Base-by-base conservation (phyloP, 1,284 basidiomycete species). In the Ustilago nuda region DNA sequence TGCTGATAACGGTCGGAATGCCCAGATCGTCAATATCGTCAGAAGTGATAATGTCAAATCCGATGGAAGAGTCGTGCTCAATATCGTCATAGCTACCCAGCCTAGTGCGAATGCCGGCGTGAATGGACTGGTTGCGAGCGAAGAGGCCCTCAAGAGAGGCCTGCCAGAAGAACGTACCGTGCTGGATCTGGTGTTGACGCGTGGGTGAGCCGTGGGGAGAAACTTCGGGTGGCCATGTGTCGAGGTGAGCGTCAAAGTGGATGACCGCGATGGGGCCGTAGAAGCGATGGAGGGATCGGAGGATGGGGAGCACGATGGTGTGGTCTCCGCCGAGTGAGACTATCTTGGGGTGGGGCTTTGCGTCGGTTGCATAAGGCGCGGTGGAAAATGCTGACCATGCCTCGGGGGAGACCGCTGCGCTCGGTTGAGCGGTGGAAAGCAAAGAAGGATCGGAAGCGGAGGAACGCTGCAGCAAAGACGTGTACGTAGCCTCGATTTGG, bases 21-120 rank as follows among this genome's bases (percentile, higher is more conserved):
- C 80, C 79, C 4, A 78, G 51, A 23, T 70, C 61, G 59, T 82
- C 80, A 15, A 82, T 69, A 39, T 82, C 80, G 56, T 81, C 79
- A 3, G 79, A 67, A 35, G 73, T 79, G 56, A 82, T 66, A 43
- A 81, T 71, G 37, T 76, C 65, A 53, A 82, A 82, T 5, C 79
- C 80, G 57, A 78, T 67, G 17, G 59, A 65, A 30, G 57, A 54
- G 61, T 80, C 78, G 70, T 81, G 73, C 12, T 56, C 51, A 27
- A 75, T 69, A 39, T 72, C 76, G 62, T 80, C 69, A 50, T 69
- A 68, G 12, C 60, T 77, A 46, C 73, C 72, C 8, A 79, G 82
- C 69, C 76, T 68, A 84, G 88, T 84, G 75, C 85, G 88, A 75
- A 86, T 89, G 91, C 91, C 92, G 91, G 91, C 91, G 92, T 92